Percentiles rank a stretch among this genome's conserved stretches.
These are phyloP conservation scores for Inga oerstediana DNA, from an alignment of 306 rosid genomes.

Conservation along the genomic window DNA sequence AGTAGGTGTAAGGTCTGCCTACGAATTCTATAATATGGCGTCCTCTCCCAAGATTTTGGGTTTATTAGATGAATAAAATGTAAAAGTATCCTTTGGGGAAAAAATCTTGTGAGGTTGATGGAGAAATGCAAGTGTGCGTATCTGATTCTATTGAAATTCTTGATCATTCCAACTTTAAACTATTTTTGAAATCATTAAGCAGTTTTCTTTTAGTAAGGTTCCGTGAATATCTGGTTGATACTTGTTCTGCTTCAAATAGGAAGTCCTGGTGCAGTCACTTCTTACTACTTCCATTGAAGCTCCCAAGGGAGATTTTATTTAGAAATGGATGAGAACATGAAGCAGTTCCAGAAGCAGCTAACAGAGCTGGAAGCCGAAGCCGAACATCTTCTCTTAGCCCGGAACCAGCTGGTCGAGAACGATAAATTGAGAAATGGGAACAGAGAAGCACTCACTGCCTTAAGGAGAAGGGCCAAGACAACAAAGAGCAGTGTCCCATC, in stretches of 20 bases:
- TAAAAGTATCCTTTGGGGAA: neutral
- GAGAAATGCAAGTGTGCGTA: neutral
- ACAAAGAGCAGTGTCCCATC: constrained; percentile 81
- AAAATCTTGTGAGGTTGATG: neutral
- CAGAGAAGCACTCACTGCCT: constrained; percentile 86
- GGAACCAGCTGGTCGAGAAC: constrained; percentile 78
- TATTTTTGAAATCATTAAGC: neutral
- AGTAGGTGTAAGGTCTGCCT: neutral
- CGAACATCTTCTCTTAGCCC: constrained; percentile 78
- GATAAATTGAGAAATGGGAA: constrained; percentile 86
- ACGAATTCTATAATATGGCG: neutral
- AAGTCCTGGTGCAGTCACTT: neutral
- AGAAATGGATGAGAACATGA: constrained; percentile 62
- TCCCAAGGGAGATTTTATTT: constrained; percentile 10
- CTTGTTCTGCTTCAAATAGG: neutral
- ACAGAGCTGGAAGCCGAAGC: constrained; percentile 74
- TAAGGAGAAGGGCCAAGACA: constrained; percentile 82
- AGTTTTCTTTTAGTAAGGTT: neutral
- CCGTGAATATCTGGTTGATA: neutral
- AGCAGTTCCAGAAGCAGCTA: constrained; percentile 51
- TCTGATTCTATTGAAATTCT: neutral
- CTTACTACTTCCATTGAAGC: neutral
- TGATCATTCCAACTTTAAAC: neutral
- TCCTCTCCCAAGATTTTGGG: neutral
- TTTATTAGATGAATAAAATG: neutral